phyloP scores from a whole-genome alignment of 768 basidiomycete genomes.

The Leccinum obscurum region DNA sequence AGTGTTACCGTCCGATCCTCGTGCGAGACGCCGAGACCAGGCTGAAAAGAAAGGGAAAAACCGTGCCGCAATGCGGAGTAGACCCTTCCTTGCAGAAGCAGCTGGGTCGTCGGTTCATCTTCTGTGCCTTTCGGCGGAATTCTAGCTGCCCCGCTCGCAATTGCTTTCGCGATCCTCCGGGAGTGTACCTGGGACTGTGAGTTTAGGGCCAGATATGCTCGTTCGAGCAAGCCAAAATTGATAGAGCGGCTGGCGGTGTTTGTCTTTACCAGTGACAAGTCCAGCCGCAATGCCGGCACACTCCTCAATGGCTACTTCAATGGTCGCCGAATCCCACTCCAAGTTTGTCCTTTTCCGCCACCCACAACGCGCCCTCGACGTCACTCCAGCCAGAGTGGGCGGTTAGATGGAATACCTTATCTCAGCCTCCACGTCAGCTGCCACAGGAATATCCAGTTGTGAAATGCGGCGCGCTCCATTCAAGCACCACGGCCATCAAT shows the following conservation, averaged over 20 bases:
- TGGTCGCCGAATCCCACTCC: not conserved
- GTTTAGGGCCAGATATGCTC: not conserved
- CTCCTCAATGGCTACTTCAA: not conserved
- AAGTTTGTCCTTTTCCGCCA: not conserved
- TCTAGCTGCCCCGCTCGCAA: not conserved
- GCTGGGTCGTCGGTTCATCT: not conserved
- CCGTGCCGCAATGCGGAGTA: not conserved
- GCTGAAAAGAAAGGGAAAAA: not conserved
- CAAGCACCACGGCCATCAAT: slow-evolving; percentile 15
- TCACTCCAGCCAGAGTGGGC: not conserved
- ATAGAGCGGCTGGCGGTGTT: slow-evolving; percentile 10
- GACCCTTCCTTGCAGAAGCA: not conserved
- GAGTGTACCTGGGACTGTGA: slow-evolving; percentile 1
- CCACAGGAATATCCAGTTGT: not conserved
- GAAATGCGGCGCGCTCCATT: not conserved
- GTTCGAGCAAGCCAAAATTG: not conserved
- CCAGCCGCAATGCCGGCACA: slow-evolving; percentile 8
- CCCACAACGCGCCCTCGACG: not conserved
- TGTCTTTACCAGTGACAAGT: slow-evolving; percentile 9
- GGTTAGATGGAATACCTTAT: not conserved
- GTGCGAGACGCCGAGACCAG: slow-evolving; percentile 1
- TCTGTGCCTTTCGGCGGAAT: slow-evolving; percentile 4
- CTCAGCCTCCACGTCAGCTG: not conserved
- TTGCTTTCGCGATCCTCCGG: not conserved
- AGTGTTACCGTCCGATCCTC: slow-evolving; percentile 1